Percentiles rank a stretch among this genome's conserved stretches.
Conservation (phyloP, 1,284 basidiomycete species). For the Ceratobasidium theobromae region DNA sequence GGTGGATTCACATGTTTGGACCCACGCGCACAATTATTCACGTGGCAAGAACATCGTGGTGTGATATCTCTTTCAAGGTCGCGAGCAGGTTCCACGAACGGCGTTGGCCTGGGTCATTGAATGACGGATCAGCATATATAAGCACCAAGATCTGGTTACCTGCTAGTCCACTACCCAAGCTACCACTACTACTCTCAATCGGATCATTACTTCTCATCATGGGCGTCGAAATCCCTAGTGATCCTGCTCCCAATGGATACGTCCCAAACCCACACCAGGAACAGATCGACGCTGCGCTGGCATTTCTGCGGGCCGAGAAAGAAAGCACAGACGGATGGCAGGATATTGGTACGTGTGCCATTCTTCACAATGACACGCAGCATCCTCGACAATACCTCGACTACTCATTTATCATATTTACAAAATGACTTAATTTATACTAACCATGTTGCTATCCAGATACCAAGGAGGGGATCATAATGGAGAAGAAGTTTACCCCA, state of each 20-base stretch:
- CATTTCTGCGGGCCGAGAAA: conserved; percentile 33
- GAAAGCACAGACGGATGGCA: conserved; percentile 35
- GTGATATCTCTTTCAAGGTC: conserved; percentile 7
- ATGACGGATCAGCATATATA: background rate
- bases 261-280: conserved; percentile 30
- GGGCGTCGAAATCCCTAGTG: conserved; percentile 24
- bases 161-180: too few species aligned
- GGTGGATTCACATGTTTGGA: background rate
- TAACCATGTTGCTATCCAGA: too few species aligned
- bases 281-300: conserved; percentile 32
- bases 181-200: background rate
- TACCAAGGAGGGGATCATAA: conserved; percentile 34
- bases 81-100: background rate
- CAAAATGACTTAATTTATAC: too few species aligned
- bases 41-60: conserved; percentile 1
- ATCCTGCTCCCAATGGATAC: conserved; percentile 31
- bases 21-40: background rate
- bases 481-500: conserved; percentile 35
- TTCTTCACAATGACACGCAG: too few species aligned
- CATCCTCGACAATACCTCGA: too few species aligned
- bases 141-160: background rate
- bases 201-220: background rate
- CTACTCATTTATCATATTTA: background rate
- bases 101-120: background rate
- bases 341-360: conserved; percentile 35